These are phyloP conservation scores for Polysphondylium violaceum DNA, from an alignment of 78 protist genomes.

Conservation along the genomic window DNA sequence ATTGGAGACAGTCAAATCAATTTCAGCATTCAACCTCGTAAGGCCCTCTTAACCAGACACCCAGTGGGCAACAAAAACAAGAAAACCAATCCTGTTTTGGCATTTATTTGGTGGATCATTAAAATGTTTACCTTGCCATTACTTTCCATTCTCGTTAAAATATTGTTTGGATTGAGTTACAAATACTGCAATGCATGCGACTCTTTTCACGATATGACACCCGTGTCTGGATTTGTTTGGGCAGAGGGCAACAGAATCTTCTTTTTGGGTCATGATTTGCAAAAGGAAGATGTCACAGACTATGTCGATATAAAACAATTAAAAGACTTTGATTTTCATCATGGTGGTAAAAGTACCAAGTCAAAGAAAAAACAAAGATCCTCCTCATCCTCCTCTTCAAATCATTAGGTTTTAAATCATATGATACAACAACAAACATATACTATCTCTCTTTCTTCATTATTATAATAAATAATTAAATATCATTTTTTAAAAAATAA, in stretches of 20 bases:
- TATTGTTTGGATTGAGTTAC: conserved; percentile 60
- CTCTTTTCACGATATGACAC: conserved; percentile 79
- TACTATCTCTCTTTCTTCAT: too few relatives aligned
- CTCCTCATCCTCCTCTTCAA: too few relatives aligned
- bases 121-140: conserved; percentile 69
- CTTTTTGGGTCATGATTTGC: conserved; percentile 58
- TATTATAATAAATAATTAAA: too few relatives aligned
- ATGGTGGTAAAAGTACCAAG: background rate
- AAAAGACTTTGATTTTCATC: conserved; percentile 50
- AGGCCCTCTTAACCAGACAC: conserved; percentile 71
- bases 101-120: conserved; percentile 63
- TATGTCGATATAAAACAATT: conserved; percentile 38
- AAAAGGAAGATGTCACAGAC: conserved; percentile 59
- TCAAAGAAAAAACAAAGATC: conserved; percentile 6
- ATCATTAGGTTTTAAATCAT: too few relatives aligned
- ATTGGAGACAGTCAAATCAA: conserved; percentile 14
- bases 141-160: conserved; percentile 41
- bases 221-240: conserved; percentile 79
- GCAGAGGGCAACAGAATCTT: conserved; percentile 62
- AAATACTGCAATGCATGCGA: conserved; percentile 75
- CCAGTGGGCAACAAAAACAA: conserved; percentile 47
- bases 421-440: too few relatives aligned
- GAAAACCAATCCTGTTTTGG: conserved; percentile 17
- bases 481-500: too few relatives aligned
- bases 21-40: conserved; percentile 70